These are phyloP conservation scores for Ustilago trichophora DNA, from an alignment of 1,284 basidiomycete species.

Conservation along the genomic window DNA sequence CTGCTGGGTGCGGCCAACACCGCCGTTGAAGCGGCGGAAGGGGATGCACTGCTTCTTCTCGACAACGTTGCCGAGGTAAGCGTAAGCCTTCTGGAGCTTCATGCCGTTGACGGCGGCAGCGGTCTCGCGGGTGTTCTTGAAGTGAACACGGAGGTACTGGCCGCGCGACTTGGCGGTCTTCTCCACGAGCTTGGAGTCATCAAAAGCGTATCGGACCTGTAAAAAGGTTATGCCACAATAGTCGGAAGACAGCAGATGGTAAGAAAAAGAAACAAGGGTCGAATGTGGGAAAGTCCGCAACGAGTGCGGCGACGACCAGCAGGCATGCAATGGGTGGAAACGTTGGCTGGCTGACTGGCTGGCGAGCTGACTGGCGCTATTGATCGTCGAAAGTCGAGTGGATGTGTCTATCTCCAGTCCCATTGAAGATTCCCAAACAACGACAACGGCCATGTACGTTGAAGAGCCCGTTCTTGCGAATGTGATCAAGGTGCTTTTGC, in stretches of 20 bases:
- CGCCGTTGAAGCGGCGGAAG: slow-evolving; percentile 95
- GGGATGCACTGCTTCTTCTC: slow-evolving; percentile 98
- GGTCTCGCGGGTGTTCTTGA: slow-evolving; percentile 95
- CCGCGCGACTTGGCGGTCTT: slow-evolving; percentile 75
- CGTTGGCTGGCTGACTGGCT: too few relatives aligned
- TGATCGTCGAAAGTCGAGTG: not conserved
- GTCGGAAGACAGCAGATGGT: slow-evolving; percentile 9
- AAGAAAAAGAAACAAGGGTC: slow-evolving; percentile 11
- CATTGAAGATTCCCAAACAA: too few relatives aligned
- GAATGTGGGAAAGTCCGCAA: not conserved
- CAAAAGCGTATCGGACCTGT: slow-evolving; percentile 66
- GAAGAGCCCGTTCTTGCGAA: too few relatives aligned
- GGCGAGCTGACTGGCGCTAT: too few relatives aligned
- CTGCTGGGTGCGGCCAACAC: slow-evolving; percentile 95
- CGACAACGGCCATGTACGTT: too few relatives aligned
- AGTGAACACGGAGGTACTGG: slow-evolving; percentile 98
- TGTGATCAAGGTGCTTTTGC: too few relatives aligned
- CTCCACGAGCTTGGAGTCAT: slow-evolving; percentile 65
- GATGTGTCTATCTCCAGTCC: too few relatives aligned
- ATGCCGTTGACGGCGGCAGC: slow-evolving; percentile 75
- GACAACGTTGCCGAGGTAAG: slow-evolving; percentile 91
- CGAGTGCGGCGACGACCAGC: slow-evolving; percentile 6
- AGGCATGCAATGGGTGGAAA: not conserved
- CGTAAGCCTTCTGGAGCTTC: slow-evolving; percentile 93
- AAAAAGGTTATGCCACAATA: not conserved